These are phyloP conservation scores for Diaporthe caulivora DNA, from an alignment of 2,329 filamentous ascomycete species.

Conservation along the genomic window DNA sequence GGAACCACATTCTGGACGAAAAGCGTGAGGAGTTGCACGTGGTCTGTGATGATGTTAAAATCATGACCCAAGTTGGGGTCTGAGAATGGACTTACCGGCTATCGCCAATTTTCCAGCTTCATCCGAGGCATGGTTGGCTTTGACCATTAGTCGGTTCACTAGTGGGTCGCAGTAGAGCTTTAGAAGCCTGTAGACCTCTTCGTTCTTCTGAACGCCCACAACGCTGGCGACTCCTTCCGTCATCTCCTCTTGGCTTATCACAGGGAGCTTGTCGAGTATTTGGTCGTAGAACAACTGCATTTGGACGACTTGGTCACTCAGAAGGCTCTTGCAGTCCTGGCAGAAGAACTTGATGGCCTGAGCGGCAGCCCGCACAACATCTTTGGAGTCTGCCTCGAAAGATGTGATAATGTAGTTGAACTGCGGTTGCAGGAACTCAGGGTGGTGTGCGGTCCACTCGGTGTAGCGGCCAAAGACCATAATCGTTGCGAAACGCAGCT, in stretches of 20 bases:
- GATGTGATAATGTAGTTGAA: slow-evolving; percentile 96
- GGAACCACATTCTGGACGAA: slow-evolving; percentile 86
- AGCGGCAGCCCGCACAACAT: slow-evolving; percentile 91
- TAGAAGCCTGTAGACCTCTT: slow-evolving; percentile 85
- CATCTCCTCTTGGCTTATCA: slow-evolving; percentile 91
- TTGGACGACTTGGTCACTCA: slow-evolving; percentile 86
- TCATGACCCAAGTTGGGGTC: neutral
- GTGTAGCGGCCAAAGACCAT: slow-evolving; percentile 98
- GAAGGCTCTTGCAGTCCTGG: slow-evolving; percentile 88
- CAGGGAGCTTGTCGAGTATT: slow-evolving; percentile 86
- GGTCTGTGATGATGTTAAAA: slow-evolving; percentile 68
- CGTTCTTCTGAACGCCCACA: slow-evolving; percentile 84
- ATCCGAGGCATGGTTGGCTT: slow-evolving; percentile 88
- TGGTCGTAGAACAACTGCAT: slow-evolving; percentile 94
- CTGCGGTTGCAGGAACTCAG: slow-evolving; percentile 91
- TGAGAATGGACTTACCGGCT: slow-evolving; percentile 69
- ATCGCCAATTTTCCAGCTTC: slow-evolving; percentile 82
- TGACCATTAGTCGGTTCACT: slow-evolving; percentile 84
- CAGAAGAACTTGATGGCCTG: slow-evolving; percentile 98
- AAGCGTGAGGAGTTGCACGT: slow-evolving; percentile 90
- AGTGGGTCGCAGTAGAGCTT: slow-evolving; percentile 96
- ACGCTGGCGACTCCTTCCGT: slow-evolving; percentile 96
- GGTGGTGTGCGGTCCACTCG: slow-evolving; percentile 95
- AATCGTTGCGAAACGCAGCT: slow-evolving; percentile 97
- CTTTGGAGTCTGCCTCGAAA: slow-evolving; percentile 88